phyloP scores from a whole-genome alignment of 805 yeast species.

The Candida nitratophila region DNA sequence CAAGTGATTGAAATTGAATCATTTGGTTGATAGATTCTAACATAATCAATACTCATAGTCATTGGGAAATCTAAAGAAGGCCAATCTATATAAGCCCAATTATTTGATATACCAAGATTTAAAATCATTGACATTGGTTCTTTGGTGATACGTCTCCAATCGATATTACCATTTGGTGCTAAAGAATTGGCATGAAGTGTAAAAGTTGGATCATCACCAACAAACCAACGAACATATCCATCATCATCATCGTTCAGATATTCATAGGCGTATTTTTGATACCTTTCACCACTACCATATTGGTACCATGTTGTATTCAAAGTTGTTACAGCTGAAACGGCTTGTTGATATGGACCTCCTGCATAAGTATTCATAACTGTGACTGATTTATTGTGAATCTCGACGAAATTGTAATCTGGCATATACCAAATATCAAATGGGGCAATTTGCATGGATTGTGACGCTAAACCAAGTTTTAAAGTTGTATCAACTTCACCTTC shows the following conservation, averaged over 20 bases:
- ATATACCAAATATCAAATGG: conserved; percentile 37
- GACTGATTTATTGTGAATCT: conserved; percentile 20
- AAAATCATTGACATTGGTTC: conserved; percentile 91
- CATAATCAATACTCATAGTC: conserved; percentile 71
- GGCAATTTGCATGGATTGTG: conserved; percentile 37
- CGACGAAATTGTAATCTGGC: conserved; percentile 31
- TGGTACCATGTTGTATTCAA: conserved; percentile 32
- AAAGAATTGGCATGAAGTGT: conserved; percentile 69
- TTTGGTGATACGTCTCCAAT: conserved; percentile 70
- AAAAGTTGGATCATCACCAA: conserved; percentile 73
- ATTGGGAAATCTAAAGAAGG: conserved; percentile 71
- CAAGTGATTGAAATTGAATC: conserved; percentile 60
- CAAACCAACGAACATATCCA: conserved; percentile 83
- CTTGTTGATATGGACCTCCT: conserved; percentile 34
- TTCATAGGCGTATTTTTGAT: conserved; percentile 74
- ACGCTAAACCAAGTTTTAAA: conserved; percentile 8
- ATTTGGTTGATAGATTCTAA: conserved; percentile 85
- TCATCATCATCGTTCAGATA: conserved; percentile 59
- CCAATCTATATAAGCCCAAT: conserved; percentile 96
- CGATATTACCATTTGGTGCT: conserved; percentile 88
- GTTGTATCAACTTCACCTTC: conserved; percentile 42
- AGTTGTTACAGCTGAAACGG: conserved; percentile 30
- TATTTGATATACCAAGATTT: conserved; percentile 85
- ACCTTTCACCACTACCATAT: conserved; percentile 44
- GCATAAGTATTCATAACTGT: conserved; percentile 32